Percentiles rank a stretch among this genome's conserved stretches.
These are phyloP conservation scores for Cyberlindnera euphorbiiphila DNA, from an alignment of 805 yeast genomes.

Conservation along the genomic window DNA sequence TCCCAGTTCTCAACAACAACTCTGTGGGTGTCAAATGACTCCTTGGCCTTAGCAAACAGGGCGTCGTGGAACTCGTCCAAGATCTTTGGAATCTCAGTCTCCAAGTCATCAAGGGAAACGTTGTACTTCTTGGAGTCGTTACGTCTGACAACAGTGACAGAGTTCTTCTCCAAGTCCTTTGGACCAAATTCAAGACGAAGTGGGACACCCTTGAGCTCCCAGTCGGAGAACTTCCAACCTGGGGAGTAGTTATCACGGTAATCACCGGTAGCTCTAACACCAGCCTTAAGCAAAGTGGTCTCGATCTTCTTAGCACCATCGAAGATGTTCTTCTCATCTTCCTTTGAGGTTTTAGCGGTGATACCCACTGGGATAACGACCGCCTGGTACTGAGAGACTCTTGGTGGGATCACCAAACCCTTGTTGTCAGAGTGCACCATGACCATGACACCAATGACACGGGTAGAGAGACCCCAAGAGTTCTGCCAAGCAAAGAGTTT, in stretches of 20 bases:
- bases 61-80: constrained; percentile 79
- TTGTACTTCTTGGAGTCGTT: constrained; percentile 75
- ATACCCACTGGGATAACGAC: constrained; percentile 94
- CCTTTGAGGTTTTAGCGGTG: constrained; percentile 79
- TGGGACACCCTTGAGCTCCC: constrained; percentile 96
- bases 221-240: constrained; percentile 98
- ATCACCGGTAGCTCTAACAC: constrained; percentile 77
- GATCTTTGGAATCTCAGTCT: constrained; percentile 63
- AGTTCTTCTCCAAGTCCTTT: constrained; percentile 77
- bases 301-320: constrained; percentile 72
- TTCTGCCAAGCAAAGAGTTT: constrained; percentile 90
- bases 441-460: constrained; percentile 98
- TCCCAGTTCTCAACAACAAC: constrained; percentile 79
- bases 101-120: constrained; percentile 63
- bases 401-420: constrained; percentile 96
- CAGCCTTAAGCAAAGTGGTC: constrained; percentile 51
- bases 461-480: constrained; percentile 98
- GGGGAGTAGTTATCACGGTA: constrained; percentile 93
- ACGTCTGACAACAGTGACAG: constrained; percentile 89
- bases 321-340: constrained; percentile 64
- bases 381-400: constrained; percentile 89
- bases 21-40: constrained; percentile 78
- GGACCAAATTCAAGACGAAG: constrained; percentile 95
- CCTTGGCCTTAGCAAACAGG: constrained; percentile 74
- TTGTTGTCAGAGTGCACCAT: constrained; percentile 98